A percentile compares a stretch with the other conserved stretches of the same genome.
phyloP scores from a whole-genome alignment of 2,329 filamentous ascomycete species.

The Bipolaris victoriae region DNA sequence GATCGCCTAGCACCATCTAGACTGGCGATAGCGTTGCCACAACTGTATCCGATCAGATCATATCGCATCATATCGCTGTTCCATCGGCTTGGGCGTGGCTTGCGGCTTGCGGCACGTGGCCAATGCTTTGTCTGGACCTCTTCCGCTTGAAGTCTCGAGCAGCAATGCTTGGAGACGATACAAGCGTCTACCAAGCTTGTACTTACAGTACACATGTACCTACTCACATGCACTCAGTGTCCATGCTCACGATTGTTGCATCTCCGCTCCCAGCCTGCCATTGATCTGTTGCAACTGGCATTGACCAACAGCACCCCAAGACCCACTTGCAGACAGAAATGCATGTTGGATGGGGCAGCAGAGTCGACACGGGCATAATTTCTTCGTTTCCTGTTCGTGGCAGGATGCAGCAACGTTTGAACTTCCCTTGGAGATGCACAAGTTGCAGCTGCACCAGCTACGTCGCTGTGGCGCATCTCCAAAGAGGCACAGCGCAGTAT shows the following conservation, averaged over 20 bases:
- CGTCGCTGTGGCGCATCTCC: slow-evolving; percentile 3
- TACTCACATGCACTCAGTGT: neutral
- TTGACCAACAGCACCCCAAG: neutral
- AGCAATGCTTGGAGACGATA: neutral
- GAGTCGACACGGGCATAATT: neutral
- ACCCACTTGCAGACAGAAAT: neutral
- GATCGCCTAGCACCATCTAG: slow-evolving; percentile 4
- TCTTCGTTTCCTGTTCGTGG: slow-evolving; percentile 9
- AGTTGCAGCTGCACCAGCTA: slow-evolving; percentile 13
- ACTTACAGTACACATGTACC: neutral
- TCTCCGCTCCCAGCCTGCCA: neutral
- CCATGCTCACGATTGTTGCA: neutral
- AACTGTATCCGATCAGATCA: slow-evolving; percentile 2
- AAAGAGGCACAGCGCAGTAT: neutral
- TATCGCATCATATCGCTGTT: slow-evolving; percentile 5
- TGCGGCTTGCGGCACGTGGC: slow-evolving; percentile 3
- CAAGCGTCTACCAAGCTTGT: neutral
- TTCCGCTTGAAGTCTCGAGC: slow-evolving; percentile 6
- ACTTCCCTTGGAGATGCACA: slow-evolving; percentile 10
- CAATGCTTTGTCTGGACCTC: slow-evolving; percentile 1
- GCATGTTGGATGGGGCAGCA: neutral
- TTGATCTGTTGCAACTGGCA: neutral
- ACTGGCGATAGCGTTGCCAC: neutral
- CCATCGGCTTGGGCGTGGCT: slow-evolving; percentile 3
- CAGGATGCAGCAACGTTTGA: slow-evolving; percentile 15